Evolutionary conservation across 768 basidiomycete species (phyloP).

Genomic region (Xerocomellus amylosporus): DNA sequence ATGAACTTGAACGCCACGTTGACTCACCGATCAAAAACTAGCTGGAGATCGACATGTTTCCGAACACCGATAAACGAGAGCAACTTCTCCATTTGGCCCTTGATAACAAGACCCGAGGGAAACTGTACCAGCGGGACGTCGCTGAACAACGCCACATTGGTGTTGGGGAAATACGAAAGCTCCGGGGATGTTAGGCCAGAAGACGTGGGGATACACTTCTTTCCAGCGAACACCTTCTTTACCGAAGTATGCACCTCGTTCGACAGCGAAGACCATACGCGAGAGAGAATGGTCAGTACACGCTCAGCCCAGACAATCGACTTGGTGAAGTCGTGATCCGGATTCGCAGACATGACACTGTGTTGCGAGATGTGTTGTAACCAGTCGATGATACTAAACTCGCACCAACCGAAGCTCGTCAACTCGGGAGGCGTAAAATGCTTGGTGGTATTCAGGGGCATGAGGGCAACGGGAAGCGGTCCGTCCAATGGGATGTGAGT

Average conservation of each 20-base stretch:
- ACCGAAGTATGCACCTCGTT: constrained; percentile 44
- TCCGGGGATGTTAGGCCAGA: constrained; percentile 67
- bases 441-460: constrained; percentile 31
- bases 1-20: background rate
- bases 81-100: constrained; percentile 69
- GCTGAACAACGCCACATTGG: constrained; percentile 70
- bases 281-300: constrained; percentile 61
- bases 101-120: constrained; percentile 60
- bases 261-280: constrained; percentile 67
- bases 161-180: constrained; percentile 81
- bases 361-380: constrained; percentile 58
- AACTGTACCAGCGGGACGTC: constrained; percentile 81
- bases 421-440: constrained; percentile 53
- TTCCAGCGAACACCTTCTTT: constrained; percentile 39
- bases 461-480: constrained; percentile 10
- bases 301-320: constrained; percentile 80
- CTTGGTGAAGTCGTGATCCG: constrained; percentile 57
- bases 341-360: constrained; percentile 38
- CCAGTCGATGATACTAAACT: constrained; percentile 78
- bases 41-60: constrained; percentile 87
- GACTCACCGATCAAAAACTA: constrained; percentile 81
- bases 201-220: constrained; percentile 49
- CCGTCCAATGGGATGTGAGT: constrained; percentile 42
- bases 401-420: constrained; percentile 70
- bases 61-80: constrained; percentile 77